Base-by-base conservation (phyloP, 2,329 filamentous ascomycete genomes). In the Claviceps africana region DNA sequence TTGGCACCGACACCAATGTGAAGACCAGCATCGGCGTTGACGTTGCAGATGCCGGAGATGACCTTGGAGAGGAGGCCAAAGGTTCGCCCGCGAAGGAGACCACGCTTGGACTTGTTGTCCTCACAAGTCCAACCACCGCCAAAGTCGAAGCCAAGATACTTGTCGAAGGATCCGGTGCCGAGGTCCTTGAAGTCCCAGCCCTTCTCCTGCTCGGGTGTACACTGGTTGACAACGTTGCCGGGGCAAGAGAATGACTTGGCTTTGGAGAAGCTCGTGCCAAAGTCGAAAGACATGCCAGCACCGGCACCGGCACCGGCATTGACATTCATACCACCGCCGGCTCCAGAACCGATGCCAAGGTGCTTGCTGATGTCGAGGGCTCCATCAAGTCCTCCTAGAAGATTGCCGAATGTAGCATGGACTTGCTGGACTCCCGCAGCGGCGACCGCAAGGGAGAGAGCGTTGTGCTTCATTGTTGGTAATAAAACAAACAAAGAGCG, bases 161-260 rank as follows among this genome's bases (percentile, higher is more conserved):
- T 70, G 57, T 66, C 68, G 69, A 95, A 82, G 17, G 65, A 61
- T 45, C 86, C 88, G 37, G 70, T 58, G 56, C 65, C 60, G 25
- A 95, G 75, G 57, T 78, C 77, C 28, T 68, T 67, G 79, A 85
- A 96, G 72, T 84, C 72, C 67, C 86, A 93, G 48, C 88, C 89
- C 22, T 62, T 58, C 56, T 76, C 69, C 71, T 94, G 86, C 58
- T 81, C 68, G n/a, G 76, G 65, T 54, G 77, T 81, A 70, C 91
- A 96, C 61, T 83, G 70, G 73, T 93, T 93, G 72, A 88, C 72
- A 62, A 77, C 81, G 75, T 86, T 88, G 54, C 72, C 70, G 13
- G 88, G 88, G 66, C 76, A 84, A 48, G 73, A 73, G 75, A 82
- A 94, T 55, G 73, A 64, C 51, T 64, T 60, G 49, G 72, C 71